Percentiles rank a stretch among this genome's conserved stretches.
phyloP scores from a whole-genome alignment of 305 asterid species.

The Euphrasia arctica region DNA sequence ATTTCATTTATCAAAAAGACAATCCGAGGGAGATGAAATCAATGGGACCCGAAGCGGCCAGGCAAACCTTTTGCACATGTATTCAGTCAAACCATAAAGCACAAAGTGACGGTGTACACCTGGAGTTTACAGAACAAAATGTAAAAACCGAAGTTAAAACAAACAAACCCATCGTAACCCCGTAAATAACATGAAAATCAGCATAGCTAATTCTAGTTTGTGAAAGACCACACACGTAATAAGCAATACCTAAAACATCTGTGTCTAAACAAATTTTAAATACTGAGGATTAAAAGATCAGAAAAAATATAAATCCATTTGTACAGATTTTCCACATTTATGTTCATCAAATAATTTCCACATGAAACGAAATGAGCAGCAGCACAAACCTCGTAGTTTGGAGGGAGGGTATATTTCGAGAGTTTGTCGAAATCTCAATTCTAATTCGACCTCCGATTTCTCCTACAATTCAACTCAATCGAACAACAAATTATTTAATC shows the following conservation, averaged over 20 bases:
- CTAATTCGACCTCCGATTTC: constrained; percentile 85
- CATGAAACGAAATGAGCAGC: background rate
- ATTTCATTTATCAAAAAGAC: background rate
- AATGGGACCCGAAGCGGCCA: background rate
- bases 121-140: constrained; percentile 29
- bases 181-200: background rate
- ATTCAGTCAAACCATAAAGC: constrained; percentile 53
- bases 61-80: constrained; percentile 70
- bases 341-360: no score
- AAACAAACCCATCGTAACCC: background rate
- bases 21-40: background rate
- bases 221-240: background rate
- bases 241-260: no score
- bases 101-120: constrained; percentile 80
- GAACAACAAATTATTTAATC: background rate
- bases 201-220: background rate
- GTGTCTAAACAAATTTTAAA: no score
- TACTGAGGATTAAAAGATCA: background rate
- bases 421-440: constrained; percentile 76
- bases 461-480: constrained; percentile 40
- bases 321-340: background rate
- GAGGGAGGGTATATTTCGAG: constrained; percentile 93
- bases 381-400: constrained; percentile 58
- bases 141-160: background rate
- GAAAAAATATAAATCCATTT: background rate